Evolutionary conservation across 2,329 filamentous ascomycete species (phyloP).

Genomic region (Arthrocladium fulminans): DNA sequence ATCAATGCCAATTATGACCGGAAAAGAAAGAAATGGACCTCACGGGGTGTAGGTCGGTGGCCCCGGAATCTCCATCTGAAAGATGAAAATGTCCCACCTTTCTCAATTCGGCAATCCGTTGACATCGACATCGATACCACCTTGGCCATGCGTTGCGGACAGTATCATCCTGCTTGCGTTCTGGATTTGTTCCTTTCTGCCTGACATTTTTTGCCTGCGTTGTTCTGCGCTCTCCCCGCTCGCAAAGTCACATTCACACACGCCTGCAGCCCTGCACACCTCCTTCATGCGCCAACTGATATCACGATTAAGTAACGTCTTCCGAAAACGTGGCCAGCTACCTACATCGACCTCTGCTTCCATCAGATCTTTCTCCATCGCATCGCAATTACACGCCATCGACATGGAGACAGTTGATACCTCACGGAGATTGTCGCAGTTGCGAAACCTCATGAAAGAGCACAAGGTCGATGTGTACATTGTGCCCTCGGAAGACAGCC

Average conservation of each 20-base stretch:
- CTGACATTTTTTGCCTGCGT: no score
- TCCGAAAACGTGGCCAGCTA: not conserved
- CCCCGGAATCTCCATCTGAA: no score
- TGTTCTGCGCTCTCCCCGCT: not conserved
- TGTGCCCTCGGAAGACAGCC: slow-evolving; percentile 91
- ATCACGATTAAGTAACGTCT: slow-evolving; percentile 14
- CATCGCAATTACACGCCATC: slow-evolving; percentile 29
- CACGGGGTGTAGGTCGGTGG: no score
- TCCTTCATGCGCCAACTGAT: slow-evolving; percentile 13
- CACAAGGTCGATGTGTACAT: slow-evolving; percentile 87
- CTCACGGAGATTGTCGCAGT: slow-evolving; percentile 60
- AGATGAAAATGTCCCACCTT: slow-evolving; percentile 4
- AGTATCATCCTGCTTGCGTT: no score
- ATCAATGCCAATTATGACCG: not conserved
- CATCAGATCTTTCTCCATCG: slow-evolving; percentile 32
- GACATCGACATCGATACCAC: not conserved
- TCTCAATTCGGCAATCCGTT: slow-evolving; percentile 6
- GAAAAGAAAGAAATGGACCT: not conserved
- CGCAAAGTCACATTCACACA: not conserved
- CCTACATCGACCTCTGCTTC: slow-evolving; percentile 14
- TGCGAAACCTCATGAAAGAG: slow-evolving; percentile 80
- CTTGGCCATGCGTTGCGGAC: not conserved
- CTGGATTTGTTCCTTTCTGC: no score
- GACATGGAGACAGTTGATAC: slow-evolving; percentile 77
- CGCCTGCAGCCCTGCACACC: not conserved